Evolutionary conservation across 306 rosid species (phyloP), one percentile per base, ranked within the genome.

Genomic region (Phaseolus lunatus): DNA sequence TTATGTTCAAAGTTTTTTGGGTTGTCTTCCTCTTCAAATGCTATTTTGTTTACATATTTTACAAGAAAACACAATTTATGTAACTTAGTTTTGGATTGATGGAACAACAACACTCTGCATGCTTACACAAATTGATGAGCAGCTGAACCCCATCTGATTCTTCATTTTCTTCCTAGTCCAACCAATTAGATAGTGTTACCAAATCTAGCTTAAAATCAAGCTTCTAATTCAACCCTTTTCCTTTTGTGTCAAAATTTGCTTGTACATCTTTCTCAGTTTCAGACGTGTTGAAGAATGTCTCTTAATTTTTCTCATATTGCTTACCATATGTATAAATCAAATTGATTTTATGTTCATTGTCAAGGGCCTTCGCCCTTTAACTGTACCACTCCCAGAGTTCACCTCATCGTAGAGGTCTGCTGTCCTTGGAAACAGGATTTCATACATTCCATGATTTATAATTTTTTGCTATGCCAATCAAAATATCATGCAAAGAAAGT

Each of bases 261-360:
- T 49, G 24, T 35, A 66, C 0, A 23, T 7, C 63, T 33, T 65
- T 23, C n/a, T 49, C 35, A 23, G 3, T 12, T 57, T 5, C 64
- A 49, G 9, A 52, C 22, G 54, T 43, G 19, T 48, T 53, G 81
- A 35, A 23, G 72, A 77, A 53, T 11, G 10, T 66, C 41, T 49
- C 27, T 47, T 13, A 35, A 35, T 2, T 49, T 75, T 76, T 15
- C 73, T 64, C 24, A 20, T 50, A 0, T 9, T 20, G 27, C 10
- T 8, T 72, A 15, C 64, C 70, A 61, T 74, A 20, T 26, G 61
- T 74, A 53, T 26, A 44, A 48, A 75, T 70, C 63, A 31, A 75
- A 27, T 19, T 43, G 7, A 7, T 24, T 26, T 58, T 58, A 23
- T 29, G 23, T 62, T 62, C 44, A 62, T 62, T 1, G 45, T 62